A percentile compares a stretch with the other conserved stretches of the same genome.
These are phyloP conservation scores for Mycosphaerella arachidis DNA, from an alignment of 2,329 filamentous ascomycete genomes.

Conservation along the genomic window DNA sequence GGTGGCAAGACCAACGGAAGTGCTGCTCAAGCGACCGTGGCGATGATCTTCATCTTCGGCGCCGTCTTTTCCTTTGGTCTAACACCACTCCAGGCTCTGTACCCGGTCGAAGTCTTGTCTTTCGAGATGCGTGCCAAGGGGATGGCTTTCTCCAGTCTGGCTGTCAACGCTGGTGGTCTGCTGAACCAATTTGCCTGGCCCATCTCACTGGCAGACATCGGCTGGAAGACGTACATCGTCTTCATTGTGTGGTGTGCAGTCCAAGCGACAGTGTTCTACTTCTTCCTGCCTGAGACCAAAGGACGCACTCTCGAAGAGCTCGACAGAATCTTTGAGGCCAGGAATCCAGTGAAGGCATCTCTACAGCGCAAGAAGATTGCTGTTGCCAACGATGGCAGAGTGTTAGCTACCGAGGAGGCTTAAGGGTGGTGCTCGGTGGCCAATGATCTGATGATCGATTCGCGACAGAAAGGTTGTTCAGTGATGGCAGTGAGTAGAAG, in stretches of 20 bases:
- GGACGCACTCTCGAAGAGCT: conserved; percentile 44
- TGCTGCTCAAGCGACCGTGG: conserved; percentile 32
- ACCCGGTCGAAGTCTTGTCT: conserved; percentile 46
- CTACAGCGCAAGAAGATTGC: conserved; percentile 25
- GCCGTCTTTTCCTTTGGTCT: conserved; percentile 33
- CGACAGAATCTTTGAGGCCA: conserved; percentile 40
- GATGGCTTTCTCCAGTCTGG: conserved; percentile 42
- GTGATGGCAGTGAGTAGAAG: background rate
- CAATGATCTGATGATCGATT: background rate
- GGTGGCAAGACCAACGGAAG: conserved; percentile 24
- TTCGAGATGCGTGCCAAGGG: conserved; percentile 45
- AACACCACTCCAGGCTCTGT: conserved; percentile 34
- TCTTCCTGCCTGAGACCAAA: conserved; percentile 39
- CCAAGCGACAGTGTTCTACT: conserved; percentile 33
- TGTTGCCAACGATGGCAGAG: conserved; percentile 21
- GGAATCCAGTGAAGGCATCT: conserved; percentile 38
- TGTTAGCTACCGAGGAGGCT: conserved; percentile 23
- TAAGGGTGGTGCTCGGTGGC: conserved; percentile 1
- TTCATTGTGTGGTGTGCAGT: conserved; percentile 33
- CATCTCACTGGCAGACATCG: conserved; percentile 24
- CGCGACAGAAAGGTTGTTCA: background rate
- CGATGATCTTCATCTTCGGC: conserved; percentile 33
- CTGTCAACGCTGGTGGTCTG: conserved; percentile 43
- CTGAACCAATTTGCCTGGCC: conserved; percentile 35
- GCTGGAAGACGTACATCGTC: conserved; percentile 27